Evolutionary conservation across 179 eudicot species (phyloP).

Genomic region (Gypsophila paniculata): DNA sequence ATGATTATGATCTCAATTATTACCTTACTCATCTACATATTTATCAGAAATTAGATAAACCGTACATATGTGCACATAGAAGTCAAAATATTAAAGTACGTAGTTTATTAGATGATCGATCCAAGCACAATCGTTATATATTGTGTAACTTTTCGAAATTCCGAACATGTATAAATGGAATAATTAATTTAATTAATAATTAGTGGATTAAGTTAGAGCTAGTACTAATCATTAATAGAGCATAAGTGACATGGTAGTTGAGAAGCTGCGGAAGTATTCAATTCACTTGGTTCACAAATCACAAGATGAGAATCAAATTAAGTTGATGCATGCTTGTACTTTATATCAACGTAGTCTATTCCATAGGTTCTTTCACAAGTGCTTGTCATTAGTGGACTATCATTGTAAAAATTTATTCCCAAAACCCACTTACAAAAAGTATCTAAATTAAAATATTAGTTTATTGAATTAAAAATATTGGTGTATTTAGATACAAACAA

Average conservation of each 20-base stretch:
- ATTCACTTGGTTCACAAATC: neutral
- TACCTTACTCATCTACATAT: too few relatives aligned
- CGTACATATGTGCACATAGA: too few relatives aligned
- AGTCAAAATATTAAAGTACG: too few relatives aligned
- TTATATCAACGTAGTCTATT: conserved; percentile 1
- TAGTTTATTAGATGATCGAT: too few relatives aligned
- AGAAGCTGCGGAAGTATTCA: neutral
- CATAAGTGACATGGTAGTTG: conserved; percentile 14
- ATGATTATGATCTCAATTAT: too few relatives aligned
- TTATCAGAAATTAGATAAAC: too few relatives aligned
- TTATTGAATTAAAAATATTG: too few relatives aligned
- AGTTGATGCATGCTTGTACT: conserved; percentile 17
- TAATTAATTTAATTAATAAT: neutral
- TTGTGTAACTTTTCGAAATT: neutral
- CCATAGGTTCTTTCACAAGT: conserved; percentile 12
- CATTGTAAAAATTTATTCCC: conserved; percentile 10
- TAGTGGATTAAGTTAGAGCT: conserved; percentile 1
- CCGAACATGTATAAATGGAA: neutral
- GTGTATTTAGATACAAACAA: too few relatives aligned
- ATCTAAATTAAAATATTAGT: neutral
- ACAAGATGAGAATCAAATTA: conserved; percentile 12
- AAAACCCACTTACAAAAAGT: neutral
- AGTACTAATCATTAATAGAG: neutral
- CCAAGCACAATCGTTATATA: too few relatives aligned
- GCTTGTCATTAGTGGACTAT: neutral